Conservation (phyloP, 2,329 filamentous ascomycete species). For the Macrophomina tecta region DNA sequence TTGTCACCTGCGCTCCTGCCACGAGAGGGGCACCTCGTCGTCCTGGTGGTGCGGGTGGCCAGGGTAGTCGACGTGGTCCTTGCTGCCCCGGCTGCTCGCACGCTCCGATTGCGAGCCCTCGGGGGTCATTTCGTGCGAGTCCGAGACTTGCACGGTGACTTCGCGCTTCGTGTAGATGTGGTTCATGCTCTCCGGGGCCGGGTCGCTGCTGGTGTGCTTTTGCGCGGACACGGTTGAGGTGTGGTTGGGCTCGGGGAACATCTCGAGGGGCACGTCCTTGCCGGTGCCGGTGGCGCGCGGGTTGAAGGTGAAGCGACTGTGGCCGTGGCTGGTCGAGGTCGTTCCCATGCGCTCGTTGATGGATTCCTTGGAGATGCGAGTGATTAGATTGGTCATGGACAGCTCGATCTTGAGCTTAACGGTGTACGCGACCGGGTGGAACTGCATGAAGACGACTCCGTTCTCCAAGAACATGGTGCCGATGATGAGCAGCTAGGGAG, state of each 20-base stretch:
- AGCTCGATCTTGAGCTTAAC: conserved; percentile 55
- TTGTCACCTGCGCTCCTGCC: not conserved
- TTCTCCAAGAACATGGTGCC: conserved; percentile 27
- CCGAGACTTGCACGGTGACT: conserved; percentile 20
- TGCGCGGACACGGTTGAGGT: conserved; percentile 12
- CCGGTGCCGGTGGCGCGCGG: not conserved
- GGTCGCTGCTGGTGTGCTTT: not conserved
- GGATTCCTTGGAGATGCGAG: conserved; percentile 29
- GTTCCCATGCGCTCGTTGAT: conserved; percentile 14
- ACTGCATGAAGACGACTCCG: conserved; percentile 40
- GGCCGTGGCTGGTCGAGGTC: conserved; percentile 14
- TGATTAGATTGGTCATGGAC: conserved; percentile 51
- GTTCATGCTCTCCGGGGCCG: not conserved
- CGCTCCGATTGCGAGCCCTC: conserved; percentile 1
- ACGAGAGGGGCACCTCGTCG: conserved; percentile 13
- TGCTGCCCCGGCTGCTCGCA: conserved; percentile 15
- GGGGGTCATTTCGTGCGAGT: not conserved
- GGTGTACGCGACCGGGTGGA: conserved; percentile 51
- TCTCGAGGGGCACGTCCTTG: conserved; percentile 7
- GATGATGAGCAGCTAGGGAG: conserved; percentile 21
- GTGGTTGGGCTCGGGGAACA: conserved; percentile 10
- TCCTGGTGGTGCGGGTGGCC: not conserved
- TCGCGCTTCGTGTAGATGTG: conserved; percentile 21
- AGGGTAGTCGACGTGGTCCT: not conserved
- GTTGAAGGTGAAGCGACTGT: conserved; percentile 18